A percentile compares a stretch with the other conserved stretches of the same genome.
Evolutionary conservation across 1,139 yeast species (phyloP).

Genomic region (Pichia sp.): DNA sequence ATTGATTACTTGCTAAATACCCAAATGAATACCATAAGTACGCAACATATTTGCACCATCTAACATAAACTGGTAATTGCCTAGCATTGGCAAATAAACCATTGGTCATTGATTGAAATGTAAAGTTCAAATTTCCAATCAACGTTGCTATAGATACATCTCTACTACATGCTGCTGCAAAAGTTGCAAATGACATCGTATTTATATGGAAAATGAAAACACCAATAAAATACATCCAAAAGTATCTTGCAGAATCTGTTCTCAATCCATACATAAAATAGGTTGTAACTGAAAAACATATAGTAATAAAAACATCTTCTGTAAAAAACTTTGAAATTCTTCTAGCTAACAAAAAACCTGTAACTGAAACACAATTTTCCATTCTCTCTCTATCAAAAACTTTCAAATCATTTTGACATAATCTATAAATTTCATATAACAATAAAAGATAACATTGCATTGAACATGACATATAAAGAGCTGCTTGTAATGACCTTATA

Average conservation of each 20-base stretch:
- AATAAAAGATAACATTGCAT: conserved; percentile 64
- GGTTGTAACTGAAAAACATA: conserved; percentile 53
- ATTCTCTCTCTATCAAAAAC: conserved; percentile 68
- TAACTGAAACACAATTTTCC: conserved; percentile 60
- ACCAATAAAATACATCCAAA: conserved; percentile 58
- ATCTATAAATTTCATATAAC: conserved; percentile 66
- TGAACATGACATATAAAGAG: conserved; percentile 58
- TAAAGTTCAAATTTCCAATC: conserved; percentile 57
- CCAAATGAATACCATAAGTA: conserved; percentile 79
- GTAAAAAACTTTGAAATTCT: conserved; percentile 58
- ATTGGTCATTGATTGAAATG: conserved; percentile 70
- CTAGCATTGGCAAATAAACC: conserved; percentile 74
- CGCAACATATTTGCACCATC: conserved; percentile 75
- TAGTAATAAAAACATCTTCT: conserved; percentile 64
- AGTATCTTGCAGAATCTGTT: conserved; percentile 38
- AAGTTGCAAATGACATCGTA: conserved; percentile 50
- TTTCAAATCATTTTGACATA: conserved; percentile 62
- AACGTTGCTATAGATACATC: conserved; percentile 64
- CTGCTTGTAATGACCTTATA: conserved; percentile 56
- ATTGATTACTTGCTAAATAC: conserved; percentile 59
- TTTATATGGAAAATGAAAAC: conserved; percentile 50
- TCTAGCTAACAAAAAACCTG: conserved; percentile 64
- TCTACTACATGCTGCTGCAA: conserved; percentile 52
- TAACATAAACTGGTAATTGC: conserved; percentile 76
- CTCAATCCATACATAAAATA: conserved; percentile 78